A percentile compares a stretch with the other conserved stretches of the same genome.
These are phyloP conservation scores for Lactifluus piperatus DNA, from an alignment of 768 basidiomycete genomes.

Conservation along the genomic window DNA sequence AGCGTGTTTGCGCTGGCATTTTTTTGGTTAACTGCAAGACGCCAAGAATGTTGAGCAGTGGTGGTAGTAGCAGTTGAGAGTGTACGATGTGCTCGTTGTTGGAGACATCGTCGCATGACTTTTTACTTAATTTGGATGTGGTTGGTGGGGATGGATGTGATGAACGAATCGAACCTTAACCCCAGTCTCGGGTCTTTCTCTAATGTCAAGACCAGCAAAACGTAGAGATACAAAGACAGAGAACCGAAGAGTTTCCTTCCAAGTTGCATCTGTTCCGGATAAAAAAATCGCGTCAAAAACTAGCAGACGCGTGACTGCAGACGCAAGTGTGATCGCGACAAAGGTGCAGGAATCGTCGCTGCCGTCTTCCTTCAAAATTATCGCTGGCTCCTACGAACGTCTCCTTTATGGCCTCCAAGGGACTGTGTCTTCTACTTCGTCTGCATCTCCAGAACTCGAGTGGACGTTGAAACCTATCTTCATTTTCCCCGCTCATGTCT, in stretches of 20 bases:
- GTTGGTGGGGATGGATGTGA: too few species aligned
- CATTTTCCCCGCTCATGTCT: conserved; percentile 95
- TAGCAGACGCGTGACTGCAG: conserved; percentile 25
- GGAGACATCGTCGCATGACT: conserved; percentile 15
- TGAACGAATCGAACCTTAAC: conserved; percentile 5
- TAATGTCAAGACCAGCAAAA: conserved; percentile 15
- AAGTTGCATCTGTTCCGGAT: not conserved
- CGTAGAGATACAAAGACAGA: not conserved
- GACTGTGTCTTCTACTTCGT: conserved; percentile 33
- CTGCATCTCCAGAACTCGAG: conserved; percentile 22
- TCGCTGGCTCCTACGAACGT: conserved; percentile 95
- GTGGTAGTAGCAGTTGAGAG: not conserved
- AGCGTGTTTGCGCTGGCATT: conserved; percentile 50
- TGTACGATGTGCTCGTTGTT: not conserved
- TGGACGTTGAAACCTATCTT: conserved; percentile 69
- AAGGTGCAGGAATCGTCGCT: conserved; percentile 21
- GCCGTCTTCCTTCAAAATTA: conserved; percentile 68
- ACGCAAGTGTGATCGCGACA: conserved; percentile 21
- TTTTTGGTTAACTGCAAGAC: conserved; percentile 13
- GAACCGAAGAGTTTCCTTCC: not conserved
- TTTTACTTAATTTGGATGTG: not conserved
- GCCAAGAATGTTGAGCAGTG: conserved; percentile 1
- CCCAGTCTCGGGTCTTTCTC: conserved; percentile 13
- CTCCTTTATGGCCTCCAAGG: conserved; percentile 86
- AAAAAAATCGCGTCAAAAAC: conserved; percentile 15